These are phyloP conservation scores for Cryptococcus deneoformans DNA, from an alignment of 1,284 basidiomycete species.

Conservation along the genomic window DNA sequence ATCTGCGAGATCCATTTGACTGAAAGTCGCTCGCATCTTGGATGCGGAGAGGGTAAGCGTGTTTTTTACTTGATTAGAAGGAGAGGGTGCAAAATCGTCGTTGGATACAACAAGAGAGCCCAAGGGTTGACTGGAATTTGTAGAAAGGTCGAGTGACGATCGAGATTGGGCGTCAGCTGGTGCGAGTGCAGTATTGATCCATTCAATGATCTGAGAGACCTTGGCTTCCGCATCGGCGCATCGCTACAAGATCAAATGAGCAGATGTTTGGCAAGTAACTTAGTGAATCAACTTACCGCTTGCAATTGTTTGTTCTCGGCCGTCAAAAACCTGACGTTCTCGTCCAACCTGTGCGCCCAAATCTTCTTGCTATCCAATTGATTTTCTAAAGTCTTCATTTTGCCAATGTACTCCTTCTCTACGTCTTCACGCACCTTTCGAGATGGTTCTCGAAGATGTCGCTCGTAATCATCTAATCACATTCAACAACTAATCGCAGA, in stretches of 20 bases:
- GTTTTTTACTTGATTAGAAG: slow-evolving; percentile 3
- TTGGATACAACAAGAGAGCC: slow-evolving; percentile 18
- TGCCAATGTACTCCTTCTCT: slow-evolving; percentile 68
- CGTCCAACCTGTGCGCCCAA: slow-evolving; percentile 44
- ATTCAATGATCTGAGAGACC: slow-evolving; percentile 40
- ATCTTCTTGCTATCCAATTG: slow-evolving; percentile 54
- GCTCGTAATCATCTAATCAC: slow-evolving; percentile 44
- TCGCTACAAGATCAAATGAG: slow-evolving; percentile 17
- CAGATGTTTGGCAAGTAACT: neutral
- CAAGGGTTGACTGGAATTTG: neutral
- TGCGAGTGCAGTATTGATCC: slow-evolving; percentile 32
- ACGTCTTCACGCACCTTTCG: slow-evolving; percentile 73
- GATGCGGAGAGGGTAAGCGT: slow-evolving; percentile 26
- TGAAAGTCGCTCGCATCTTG: slow-evolving; percentile 32
- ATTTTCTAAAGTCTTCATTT: slow-evolving; percentile 61
- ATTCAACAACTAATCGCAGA: neutral
- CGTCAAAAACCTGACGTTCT: slow-evolving; percentile 37
- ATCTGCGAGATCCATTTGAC: slow-evolving; percentile 30
- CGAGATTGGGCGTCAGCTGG: neutral
- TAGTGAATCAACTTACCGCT: slow-evolving; percentile 17
- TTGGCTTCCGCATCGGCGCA: slow-evolving; percentile 40
- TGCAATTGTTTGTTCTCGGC: slow-evolving; percentile 34
- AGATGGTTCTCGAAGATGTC: slow-evolving; percentile 63
- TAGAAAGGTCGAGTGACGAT: neutral
- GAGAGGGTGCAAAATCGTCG: slow-evolving; percentile 21